phyloP scores from a whole-genome alignment of 2,329 filamentous ascomycete species.

The Aspergillus fumigatiaffinis region DNA sequence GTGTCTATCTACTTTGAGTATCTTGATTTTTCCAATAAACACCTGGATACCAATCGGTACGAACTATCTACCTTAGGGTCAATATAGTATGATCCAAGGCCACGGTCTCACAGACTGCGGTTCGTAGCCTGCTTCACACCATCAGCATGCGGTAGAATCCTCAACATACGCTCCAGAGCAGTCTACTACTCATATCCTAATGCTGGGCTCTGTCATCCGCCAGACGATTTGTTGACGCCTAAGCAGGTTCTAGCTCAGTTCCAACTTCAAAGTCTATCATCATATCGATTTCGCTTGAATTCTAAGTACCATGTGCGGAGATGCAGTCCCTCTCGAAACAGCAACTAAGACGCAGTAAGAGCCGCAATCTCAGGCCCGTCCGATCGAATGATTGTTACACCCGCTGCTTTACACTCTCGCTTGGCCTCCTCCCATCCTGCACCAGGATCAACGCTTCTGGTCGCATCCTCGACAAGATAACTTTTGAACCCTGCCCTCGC shows the following conservation, averaged over 20 bases:
- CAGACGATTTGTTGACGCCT: no score
- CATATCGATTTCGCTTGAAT: neutral
- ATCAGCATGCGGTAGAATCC: neutral
- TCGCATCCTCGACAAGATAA: slow-evolving; percentile 74
- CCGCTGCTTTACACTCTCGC: slow-evolving; percentile 52
- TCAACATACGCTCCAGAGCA: neutral
- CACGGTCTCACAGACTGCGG: neutral
- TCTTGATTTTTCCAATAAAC: neutral
- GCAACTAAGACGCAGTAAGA: slow-evolving; percentile 29
- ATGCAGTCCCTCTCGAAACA: neutral
- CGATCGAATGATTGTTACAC: slow-evolving; percentile 60
- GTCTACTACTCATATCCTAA: no score
- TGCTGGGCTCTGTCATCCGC: no score
- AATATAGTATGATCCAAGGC: neutral
- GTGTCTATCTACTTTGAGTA: neutral
- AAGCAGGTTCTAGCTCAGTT: no score
- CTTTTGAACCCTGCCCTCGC: slow-evolving; percentile 69
- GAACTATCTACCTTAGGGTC: neutral
- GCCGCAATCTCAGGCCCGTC: slow-evolving; percentile 54
- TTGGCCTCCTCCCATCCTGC: slow-evolving; percentile 54
- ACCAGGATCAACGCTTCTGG: slow-evolving; percentile 64
- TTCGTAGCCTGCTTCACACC: neutral
- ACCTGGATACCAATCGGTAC: neutral
- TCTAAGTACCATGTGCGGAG: neutral
- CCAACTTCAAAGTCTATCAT: no score